Conservation (phyloP, 352 stramenopile species). For the Phytophthora sansomeana region DNA sequence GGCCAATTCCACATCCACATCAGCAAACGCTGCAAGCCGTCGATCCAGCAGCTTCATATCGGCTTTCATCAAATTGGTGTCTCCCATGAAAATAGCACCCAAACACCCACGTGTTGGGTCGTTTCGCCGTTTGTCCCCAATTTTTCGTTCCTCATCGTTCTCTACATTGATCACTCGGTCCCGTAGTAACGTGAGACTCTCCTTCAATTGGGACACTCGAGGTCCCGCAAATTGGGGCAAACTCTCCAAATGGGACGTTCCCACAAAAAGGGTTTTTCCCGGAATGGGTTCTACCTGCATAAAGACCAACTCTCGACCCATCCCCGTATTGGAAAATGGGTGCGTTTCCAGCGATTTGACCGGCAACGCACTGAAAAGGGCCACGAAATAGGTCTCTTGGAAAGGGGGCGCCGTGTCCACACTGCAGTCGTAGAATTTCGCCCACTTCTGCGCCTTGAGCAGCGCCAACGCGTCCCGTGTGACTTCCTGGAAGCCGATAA, state of each 20-base stretch:
- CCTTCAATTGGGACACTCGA: conserved; percentile 62
- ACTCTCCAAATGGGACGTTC: conserved; percentile 78
- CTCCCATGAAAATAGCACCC: conserved; percentile 79
- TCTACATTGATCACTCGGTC: conserved; percentile 47
- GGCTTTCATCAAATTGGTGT: conserved; percentile 69
- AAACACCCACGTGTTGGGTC: conserved; percentile 40
- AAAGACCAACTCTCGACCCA: conserved; percentile 75
- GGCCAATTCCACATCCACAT: conserved; percentile 64
- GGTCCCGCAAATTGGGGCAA: conserved; percentile 58
- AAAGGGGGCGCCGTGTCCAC: conserved; percentile 70
- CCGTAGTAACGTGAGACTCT: conserved; percentile 57
- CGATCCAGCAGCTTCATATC: conserved; percentile 73
- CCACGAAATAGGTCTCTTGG: conserved; percentile 80
- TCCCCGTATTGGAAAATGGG: conserved; percentile 76
- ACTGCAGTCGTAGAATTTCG: conserved; percentile 83
- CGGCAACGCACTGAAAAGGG: conserved; percentile 79
- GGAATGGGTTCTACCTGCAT: conserved; percentile 62
- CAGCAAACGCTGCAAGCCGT: conserved; percentile 30
- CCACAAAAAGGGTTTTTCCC: conserved; percentile 59
- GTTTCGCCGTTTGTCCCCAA: conserved; percentile 14
- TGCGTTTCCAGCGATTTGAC: conserved; percentile 64
- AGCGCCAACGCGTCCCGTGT: conserved; percentile 68
- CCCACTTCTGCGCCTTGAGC: conserved; percentile 64
- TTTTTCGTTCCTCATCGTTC: conserved; percentile 15
- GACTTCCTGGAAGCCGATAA: conserved; percentile 84